Evolutionary conservation across 2,329 filamentous ascomycete genomes (phyloP).

Genomic region (Botrytis tulipae): DNA sequence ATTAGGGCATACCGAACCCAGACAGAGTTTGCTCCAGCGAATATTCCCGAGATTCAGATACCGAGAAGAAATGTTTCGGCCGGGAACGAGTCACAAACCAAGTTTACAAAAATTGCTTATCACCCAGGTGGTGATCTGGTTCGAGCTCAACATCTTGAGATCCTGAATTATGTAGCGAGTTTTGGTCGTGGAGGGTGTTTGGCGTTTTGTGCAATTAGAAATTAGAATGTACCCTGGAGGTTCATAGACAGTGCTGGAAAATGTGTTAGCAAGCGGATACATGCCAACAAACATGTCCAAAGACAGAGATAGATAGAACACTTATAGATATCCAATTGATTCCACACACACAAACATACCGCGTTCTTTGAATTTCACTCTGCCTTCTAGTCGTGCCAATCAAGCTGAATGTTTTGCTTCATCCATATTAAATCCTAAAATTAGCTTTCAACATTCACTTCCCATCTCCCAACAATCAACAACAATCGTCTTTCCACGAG

Average conservation of each 20-base stretch:
- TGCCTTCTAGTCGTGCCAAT: not conserved
- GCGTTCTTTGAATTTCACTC: not conserved
- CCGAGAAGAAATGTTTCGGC: not conserved
- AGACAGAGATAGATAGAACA: not conserved
- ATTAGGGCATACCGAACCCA: not conserved
- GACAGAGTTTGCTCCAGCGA: not conserved
- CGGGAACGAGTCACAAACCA: not conserved
- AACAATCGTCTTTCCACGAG: not conserved
- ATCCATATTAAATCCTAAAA: not conserved
- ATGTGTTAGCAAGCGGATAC: not conserved
- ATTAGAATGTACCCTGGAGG: not conserved
- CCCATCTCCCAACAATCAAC: not conserved
- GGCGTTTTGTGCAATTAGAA: not conserved
- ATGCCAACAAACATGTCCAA: not conserved
- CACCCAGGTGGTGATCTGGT: not conserved
- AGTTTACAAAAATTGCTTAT: not conserved
- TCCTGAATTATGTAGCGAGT: not conserved
- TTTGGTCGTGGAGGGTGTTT: not conserved
- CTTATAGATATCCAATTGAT: not conserved
- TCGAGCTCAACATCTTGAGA: not conserved
- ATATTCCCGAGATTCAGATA: not conserved
- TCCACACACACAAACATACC: not conserved
- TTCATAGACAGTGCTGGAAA: not conserved
- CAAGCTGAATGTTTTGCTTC: not conserved
- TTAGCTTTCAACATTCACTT: not conserved